These are phyloP conservation scores for Exophiala sp. DNA, from an alignment of 2,329 filamentous ascomycete genomes.

Conservation along the genomic window DNA sequence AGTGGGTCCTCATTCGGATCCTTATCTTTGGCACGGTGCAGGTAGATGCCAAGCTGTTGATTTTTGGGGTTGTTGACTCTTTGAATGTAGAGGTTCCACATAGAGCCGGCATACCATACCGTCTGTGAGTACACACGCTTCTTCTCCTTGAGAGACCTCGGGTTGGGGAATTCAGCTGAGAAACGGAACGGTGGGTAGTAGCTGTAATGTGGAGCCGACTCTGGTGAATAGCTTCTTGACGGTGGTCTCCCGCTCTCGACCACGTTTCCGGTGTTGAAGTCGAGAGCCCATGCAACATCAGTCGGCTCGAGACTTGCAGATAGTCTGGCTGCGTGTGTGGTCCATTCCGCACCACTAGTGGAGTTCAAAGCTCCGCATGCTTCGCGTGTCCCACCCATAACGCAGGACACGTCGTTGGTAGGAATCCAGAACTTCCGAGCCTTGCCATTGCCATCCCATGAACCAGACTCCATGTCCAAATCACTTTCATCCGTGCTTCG, in stretches of 20 bases:
- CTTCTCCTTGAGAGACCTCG: constrained; percentile 55
- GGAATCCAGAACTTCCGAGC: constrained; percentile 59
- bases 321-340: constrained; percentile 37
- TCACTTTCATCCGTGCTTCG: constrained; percentile 25
- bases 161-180: constrained; percentile 56
- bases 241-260: constrained; percentile 25
- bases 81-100: constrained; percentile 63
- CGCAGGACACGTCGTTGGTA: constrained; percentile 53
- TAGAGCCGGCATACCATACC: constrained; percentile 56
- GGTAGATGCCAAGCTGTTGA: constrained; percentile 57
- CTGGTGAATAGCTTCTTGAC: constrained; percentile 18
- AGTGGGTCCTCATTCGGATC: constrained; percentile 42
- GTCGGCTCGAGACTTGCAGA: constrained; percentile 53
- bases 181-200: constrained; percentile 59
- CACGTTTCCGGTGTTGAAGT: constrained; percentile 50
- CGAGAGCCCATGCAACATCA: constrained; percentile 55
- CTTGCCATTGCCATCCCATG: constrained; percentile 53
- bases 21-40: constrained; percentile 57
- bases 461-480: constrained; percentile 44
- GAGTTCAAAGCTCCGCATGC: constrained; percentile 47
- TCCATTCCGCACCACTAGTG: constrained; percentile 40
- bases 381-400: constrained; percentile 54
- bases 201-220: constrained; percentile 41
- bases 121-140: constrained; percentile 58
- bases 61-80: constrained; percentile 54